Conservation (phyloP, 2,329 filamentous ascomycete genomes). For the Colletotrichum simmondsii region DNA sequence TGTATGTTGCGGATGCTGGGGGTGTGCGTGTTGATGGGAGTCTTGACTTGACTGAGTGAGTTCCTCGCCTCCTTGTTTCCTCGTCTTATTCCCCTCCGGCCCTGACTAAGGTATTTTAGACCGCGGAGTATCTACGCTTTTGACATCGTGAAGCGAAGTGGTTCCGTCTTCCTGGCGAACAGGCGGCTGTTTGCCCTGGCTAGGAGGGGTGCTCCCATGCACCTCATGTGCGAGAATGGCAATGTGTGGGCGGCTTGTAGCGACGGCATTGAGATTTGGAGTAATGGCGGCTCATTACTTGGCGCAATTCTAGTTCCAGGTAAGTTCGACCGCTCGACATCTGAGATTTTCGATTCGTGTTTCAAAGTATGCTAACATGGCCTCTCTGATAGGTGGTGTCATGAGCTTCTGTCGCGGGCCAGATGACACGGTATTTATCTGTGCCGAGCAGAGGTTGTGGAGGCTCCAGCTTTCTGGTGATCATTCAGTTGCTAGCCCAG, state of each 20-base stretch:
- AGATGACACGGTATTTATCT: slow-evolving; percentile 55
- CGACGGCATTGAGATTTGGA: slow-evolving; percentile 63
- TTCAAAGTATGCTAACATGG: not conserved
- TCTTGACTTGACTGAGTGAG: slow-evolving; percentile 36
- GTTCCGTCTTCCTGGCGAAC: slow-evolving; percentile 56
- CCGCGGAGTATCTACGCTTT: slow-evolving; percentile 58
- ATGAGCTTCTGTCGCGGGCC: slow-evolving; percentile 57
- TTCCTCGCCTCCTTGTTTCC: slow-evolving; percentile 23
- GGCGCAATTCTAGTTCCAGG: slow-evolving; percentile 52
- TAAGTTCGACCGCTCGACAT: slow-evolving; percentile 33
- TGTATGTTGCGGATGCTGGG: slow-evolving; percentile 57
- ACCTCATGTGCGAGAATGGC: slow-evolving; percentile 54
- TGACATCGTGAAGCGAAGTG: slow-evolving; percentile 52
- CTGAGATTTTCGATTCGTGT: not conserved
- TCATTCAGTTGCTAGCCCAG: not conserved
- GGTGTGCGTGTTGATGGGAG: slow-evolving; percentile 13
- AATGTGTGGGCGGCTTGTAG: slow-evolving; percentile 60
- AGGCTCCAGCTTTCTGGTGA: slow-evolving; percentile 45
- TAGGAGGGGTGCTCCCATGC: slow-evolving; percentile 55
- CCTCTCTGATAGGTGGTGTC: slow-evolving; percentile 46
- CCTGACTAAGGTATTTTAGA: slow-evolving; percentile 34
- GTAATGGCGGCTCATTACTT: slow-evolving; percentile 52
- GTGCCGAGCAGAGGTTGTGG: slow-evolving; percentile 59
- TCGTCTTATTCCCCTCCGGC: not conserved
- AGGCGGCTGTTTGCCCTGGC: slow-evolving; percentile 63